Percentiles rank a stretch among this genome's conserved stretches.
phyloP scores from a whole-genome alignment of 2,329 filamentous ascomycete genomes.

The Didymella segeticola region DNA sequence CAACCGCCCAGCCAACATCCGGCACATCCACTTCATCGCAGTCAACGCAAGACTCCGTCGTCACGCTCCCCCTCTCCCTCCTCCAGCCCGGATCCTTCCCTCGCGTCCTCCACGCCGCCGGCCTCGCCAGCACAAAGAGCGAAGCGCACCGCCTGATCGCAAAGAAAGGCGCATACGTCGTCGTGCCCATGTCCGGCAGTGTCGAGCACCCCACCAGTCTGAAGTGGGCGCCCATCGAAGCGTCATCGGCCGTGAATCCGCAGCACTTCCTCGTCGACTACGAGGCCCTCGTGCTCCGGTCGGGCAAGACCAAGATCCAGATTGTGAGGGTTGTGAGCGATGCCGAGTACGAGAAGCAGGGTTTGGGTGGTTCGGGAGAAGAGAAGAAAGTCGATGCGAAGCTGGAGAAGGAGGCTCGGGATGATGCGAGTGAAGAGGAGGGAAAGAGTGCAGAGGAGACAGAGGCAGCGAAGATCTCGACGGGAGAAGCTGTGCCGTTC shows the following conservation, averaged over 20 bases:
- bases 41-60: conserved; percentile 58
- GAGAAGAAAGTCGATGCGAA: not conserved
- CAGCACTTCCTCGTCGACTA: conserved; percentile 66
- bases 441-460: not conserved
- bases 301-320: conserved; percentile 68
- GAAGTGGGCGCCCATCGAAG: conserved; percentile 68
- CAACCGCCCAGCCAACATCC: conserved; percentile 19
- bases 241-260: conserved; percentile 65
- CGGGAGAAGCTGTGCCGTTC: conserved; percentile 6
- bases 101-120: conserved; percentile 65
- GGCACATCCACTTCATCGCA: conserved; percentile 14
- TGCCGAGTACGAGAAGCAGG: conserved; percentile 57
- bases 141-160: conserved; percentile 67
- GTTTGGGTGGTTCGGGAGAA: not conserved
- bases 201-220: conserved; percentile 54
- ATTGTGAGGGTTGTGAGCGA: conserved; percentile 63
- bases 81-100: conserved; percentile 63
- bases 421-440: not conserved
- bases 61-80: conserved; percentile 66
- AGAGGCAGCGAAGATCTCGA: conserved; percentile 1
- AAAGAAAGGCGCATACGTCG: conserved; percentile 65
- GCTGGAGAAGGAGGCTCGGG: conserved; percentile 3
- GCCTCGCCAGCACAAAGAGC: conserved; percentile 62
- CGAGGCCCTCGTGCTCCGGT: conserved; percentile 60
- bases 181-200: conserved; percentile 53